Evolutionary conservation across 768 basidiomycete genomes (phyloP).

Genomic region (Tricholoma furcatifolium): DNA sequence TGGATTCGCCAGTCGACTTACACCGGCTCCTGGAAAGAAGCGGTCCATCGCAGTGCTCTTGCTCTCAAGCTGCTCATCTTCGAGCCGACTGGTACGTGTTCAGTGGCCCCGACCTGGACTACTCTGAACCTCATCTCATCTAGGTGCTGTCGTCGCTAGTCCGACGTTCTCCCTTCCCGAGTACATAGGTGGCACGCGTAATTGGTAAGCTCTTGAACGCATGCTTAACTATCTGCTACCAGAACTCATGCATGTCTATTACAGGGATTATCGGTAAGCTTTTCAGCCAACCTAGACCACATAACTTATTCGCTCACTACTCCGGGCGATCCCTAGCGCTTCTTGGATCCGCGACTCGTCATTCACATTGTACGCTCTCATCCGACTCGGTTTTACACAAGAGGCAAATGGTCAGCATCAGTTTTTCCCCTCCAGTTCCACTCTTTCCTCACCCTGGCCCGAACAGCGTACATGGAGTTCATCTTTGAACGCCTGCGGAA

Average conservation of each 20-base stretch:
- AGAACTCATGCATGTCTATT: background rate
- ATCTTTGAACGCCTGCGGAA: conserved; percentile 81
- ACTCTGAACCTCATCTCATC: background rate
- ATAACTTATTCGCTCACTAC: background rate
- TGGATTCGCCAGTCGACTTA: conserved; percentile 94
- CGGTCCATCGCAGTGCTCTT: conserved; percentile 89
- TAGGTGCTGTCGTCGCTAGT: conserved; percentile 89
- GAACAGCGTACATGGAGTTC: conserved; percentile 83
- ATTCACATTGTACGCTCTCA: conserved; percentile 93
- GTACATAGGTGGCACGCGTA: conserved; percentile 84
- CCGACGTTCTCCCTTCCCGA: conserved; percentile 96
- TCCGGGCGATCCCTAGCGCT: conserved; percentile 39
- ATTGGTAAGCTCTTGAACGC: conserved; percentile 55
- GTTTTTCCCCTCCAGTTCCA: background rate
- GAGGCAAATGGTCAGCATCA: conserved; percentile 75
- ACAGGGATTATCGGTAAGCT: conserved; percentile 1
- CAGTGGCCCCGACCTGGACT: background rate
- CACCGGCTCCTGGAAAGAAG: conserved; percentile 92
- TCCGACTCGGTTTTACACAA: conserved; percentile 90
- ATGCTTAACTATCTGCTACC: background rate
- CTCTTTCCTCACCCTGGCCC: background rate
- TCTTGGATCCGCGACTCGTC: conserved; percentile 96
- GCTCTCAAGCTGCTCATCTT: conserved; percentile 91
- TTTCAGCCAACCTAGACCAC: background rate
- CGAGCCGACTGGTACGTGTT: conserved; percentile 72